Base-by-base conservation (phyloP, 495 filamentous ascomycete genomes). In the Chlorociboria aeruginascens region DNA sequence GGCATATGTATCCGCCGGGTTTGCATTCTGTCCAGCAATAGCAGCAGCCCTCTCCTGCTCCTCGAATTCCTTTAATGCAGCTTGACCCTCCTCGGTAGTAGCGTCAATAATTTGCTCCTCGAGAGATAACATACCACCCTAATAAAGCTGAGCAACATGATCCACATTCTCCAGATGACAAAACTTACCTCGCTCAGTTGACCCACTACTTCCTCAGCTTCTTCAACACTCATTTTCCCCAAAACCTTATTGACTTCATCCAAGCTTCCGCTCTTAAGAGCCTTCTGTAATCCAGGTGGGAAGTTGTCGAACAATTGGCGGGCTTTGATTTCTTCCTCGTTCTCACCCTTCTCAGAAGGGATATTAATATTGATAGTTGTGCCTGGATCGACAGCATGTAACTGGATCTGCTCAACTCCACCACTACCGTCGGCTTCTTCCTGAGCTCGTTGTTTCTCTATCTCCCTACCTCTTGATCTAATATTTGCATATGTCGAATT, bases 191-290 rank as follows among this genome's bases (percentile, higher is more conserved):
- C 75, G 16, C 89, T 79, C 43, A 98, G 66, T 59, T 85, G 76
- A 53, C 77, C 84, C 38, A 98, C 89, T 16, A 97, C 63, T 56
- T 87, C 83, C 67, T 98, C 93, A 0, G 93, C 92, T 50, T 96
- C 90, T 35, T 83, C 82, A 0, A 97, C 87, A 49, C 77, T 83
- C 89, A 98, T 86, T 61, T 85, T 85, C 17, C 86, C 92, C 50
- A 98, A 70, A 8, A 95, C 92, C 69, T 93, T 89, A 67, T 98
- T 98, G 38, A 98, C 89, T 63, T 89, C 82, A 48, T 96, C 92
- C 57, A 98, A 59, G 13, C 73, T 87, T n/a, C 86, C 85, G 16
- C 79, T 83, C 62, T 86, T 82, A 38, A 98, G 63, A 36, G 92
- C 90, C 52, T 77, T 72, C 63, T 82, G 83, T 65, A 98, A 65